These are phyloP conservation scores for Boletus speciosus DNA, from an alignment of 768 basidiomycete genomes.

Conservation along the genomic window DNA sequence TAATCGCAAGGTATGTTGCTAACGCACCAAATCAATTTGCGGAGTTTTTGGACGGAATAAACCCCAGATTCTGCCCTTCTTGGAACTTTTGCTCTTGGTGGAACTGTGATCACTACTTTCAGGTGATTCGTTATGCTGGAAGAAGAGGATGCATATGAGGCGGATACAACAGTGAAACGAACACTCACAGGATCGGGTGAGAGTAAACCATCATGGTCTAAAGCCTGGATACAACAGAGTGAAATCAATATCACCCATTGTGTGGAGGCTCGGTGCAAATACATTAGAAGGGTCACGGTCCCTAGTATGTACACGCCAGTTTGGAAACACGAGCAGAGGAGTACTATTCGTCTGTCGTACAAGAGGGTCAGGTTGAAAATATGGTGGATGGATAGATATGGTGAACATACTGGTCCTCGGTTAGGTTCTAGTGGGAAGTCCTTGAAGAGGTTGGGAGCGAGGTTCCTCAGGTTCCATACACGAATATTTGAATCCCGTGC, in stretches of 20 bases:
- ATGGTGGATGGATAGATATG: neutral
- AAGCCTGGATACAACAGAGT: neutral
- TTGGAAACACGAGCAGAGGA: neutral
- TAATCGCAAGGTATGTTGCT: neutral
- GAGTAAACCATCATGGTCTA: neutral
- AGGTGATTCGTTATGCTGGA: neutral
- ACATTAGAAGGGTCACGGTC: neutral
- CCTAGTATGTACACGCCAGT: neutral
- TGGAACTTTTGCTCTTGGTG: neutral
- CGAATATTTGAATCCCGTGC: conserved; percentile 12
- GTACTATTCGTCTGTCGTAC: neutral
- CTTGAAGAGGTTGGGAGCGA: conserved; percentile 14
- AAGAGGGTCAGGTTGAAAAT: neutral
- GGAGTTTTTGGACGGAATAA: neutral
- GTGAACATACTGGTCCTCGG: conserved; percentile 11
- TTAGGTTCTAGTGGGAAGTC: conserved; percentile 10
- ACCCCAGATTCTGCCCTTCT: neutral
- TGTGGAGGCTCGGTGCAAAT: neutral
- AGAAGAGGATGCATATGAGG: neutral
- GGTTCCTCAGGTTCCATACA: conserved; percentile 13
- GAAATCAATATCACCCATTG: neutral
- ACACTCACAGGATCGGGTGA: neutral
- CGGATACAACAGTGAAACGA: neutral
- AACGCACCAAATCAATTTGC: neutral
- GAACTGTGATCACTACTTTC: neutral